Evolutionary conservation across 2,329 filamentous ascomycete species (phyloP).

Genomic region (Purpureocillium lavendulum): DNA sequence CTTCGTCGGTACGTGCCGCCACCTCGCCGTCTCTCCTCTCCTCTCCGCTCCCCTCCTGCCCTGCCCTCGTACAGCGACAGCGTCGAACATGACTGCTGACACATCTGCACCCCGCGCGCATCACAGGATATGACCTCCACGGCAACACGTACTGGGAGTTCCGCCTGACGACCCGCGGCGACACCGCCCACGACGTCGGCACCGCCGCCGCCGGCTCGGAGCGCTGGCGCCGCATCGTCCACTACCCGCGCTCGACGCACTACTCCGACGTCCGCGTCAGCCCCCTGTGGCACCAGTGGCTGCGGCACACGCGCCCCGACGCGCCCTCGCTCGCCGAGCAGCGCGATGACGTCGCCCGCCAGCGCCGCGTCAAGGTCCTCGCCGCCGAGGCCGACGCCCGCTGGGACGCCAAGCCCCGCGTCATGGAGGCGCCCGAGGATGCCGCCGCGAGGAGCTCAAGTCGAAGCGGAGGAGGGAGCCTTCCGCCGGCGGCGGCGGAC

Average conservation of each 20-base stretch:
- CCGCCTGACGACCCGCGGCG: conserved; percentile 34
- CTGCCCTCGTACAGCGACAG: too few species aligned
- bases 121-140: conserved; percentile 51
- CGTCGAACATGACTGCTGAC: too few species aligned
- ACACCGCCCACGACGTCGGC: too few species aligned
- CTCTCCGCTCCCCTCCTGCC: not conserved
- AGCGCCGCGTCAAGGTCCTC: conserved; percentile 43
- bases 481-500: too few species aligned
- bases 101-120: too few species aligned
- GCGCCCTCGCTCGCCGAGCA: conserved; percentile 52
- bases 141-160: conserved; percentile 67
- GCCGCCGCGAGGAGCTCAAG: not conserved
- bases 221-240: conserved; percentile 54
- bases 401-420: conserved; percentile 51
- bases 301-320: conserved; percentile 48
- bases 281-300: conserved; percentile 62
- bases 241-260: conserved; percentile 47
- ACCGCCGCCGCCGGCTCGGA: conserved; percentile 16
- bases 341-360: conserved; percentile 41
- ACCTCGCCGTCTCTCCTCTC: not conserved
- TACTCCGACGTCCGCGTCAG: conserved; percentile 47
- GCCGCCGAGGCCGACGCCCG: conserved; percentile 54
- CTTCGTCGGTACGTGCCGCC: conserved; percentile 42
- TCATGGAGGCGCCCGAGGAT: conserved; percentile 28
- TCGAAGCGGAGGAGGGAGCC: not conserved